Evolutionary conservation across 495 filamentous ascomycete species (phyloP).

Genomic region (Pseudomonodictys pantanalensis): DNA sequence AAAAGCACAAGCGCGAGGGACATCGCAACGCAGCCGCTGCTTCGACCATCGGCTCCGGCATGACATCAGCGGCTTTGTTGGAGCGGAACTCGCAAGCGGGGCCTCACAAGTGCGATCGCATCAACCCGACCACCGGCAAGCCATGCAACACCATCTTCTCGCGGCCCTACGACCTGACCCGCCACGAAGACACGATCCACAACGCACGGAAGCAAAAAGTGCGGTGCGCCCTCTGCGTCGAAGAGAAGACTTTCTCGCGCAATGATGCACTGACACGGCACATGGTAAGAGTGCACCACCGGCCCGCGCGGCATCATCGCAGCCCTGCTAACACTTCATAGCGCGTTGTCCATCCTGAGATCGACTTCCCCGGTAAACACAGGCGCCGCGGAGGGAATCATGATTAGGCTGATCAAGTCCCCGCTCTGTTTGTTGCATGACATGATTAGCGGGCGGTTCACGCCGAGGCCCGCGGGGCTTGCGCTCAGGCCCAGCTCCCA

Average conservation of each 20-base stretch:
- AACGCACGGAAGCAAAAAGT: constrained; percentile 93
- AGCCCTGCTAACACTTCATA: constrained; percentile 21
- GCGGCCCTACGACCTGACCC: constrained; percentile 93
- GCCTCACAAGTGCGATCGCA: constrained; percentile 84
- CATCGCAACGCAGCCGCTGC: constrained; percentile 56
- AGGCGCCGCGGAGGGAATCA: constrained; percentile 31
- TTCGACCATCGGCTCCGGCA: constrained; percentile 44
- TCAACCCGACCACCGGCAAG: constrained; percentile 94
- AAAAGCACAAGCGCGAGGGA: constrained; percentile 93
- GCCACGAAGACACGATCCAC: constrained; percentile 97
- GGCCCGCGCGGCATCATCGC: background rate
- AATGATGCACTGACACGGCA: constrained; percentile 90
- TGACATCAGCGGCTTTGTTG: constrained; percentile 52
- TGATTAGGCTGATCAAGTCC: constrained; percentile 9
- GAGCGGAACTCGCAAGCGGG: constrained; percentile 77
- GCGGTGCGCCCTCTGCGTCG: constrained; percentile 90
- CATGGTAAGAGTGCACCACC: constrained; percentile 49
- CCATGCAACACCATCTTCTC: constrained; percentile 96
- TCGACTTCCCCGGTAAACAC: constrained; percentile 72
- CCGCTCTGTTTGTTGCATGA: background rate
- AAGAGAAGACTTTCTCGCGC: constrained; percentile 93
- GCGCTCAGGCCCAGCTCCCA: background rate
- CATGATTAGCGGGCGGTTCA: background rate
- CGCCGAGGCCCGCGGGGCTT: background rate
- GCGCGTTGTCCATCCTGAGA: constrained; percentile 80